phyloP scores from a whole-genome alignment of 306 rosid species.

The Myrica gale region DNA sequence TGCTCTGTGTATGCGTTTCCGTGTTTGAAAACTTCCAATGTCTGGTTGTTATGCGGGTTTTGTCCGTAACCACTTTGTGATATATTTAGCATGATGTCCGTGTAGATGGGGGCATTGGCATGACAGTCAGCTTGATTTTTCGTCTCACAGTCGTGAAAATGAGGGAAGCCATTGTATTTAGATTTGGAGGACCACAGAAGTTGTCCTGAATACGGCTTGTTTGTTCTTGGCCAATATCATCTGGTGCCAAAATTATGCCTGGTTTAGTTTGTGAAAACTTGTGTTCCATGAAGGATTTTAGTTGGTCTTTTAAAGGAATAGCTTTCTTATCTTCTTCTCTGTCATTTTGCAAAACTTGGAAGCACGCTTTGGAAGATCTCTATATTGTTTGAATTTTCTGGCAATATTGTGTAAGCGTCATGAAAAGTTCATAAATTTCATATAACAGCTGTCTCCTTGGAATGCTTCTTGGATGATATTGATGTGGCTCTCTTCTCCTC shows the following conservation, averaged over 20 bases:
- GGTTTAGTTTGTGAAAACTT: constrained; percentile 7
- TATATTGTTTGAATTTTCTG: background rate
- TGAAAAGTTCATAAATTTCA: constrained; percentile 9
- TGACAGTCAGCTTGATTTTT: background rate
- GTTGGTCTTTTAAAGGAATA: background rate
- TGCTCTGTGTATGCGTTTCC: background rate
- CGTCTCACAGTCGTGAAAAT: background rate
- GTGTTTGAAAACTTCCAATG: background rate
- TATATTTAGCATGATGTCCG: background rate
- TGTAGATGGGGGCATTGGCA: background rate
- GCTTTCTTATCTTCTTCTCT: background rate
- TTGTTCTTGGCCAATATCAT: no score
- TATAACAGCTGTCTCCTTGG: background rate
- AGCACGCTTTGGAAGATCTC: background rate
- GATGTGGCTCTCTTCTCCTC: background rate
- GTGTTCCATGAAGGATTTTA: background rate
- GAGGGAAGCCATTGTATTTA: constrained; percentile 11
- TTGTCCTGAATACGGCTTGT: no score
- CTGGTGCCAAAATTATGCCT: background rate
- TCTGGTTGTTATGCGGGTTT: background rate
- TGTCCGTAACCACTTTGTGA: background rate
- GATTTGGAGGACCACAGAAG: background rate
- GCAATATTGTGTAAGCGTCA: background rate
- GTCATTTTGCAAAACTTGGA: background rate
- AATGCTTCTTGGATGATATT: background rate